phyloP scores from a whole-genome alignment of 495 filamentous ascomycete genomes.

The Penicillium cinerascens region DNA sequence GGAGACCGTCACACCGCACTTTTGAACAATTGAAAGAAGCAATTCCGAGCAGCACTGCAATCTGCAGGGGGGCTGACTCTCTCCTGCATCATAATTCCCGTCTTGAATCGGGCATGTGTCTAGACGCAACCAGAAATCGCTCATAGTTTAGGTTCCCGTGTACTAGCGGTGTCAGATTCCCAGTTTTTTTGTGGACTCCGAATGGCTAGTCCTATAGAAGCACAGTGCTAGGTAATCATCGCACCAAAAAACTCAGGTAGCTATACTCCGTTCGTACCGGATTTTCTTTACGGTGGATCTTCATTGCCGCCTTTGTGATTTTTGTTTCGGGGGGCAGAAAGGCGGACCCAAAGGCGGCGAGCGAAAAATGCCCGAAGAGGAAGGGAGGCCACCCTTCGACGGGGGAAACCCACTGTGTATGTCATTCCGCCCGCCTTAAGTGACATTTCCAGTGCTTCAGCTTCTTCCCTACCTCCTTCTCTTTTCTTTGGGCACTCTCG shows the following conservation, averaged over 20 bases:
- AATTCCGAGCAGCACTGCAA: background rate
- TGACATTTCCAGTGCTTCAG: background rate
- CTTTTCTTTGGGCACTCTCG: background rate
- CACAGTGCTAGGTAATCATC: too few relatives aligned
- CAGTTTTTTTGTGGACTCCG: background rate
- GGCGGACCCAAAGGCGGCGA: background rate
- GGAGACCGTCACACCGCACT: conserved; percentile 12
- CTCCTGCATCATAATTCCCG: conserved; percentile 1
- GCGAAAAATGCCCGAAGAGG: background rate
- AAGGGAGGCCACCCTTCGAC: background rate
- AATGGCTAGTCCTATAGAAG: too few relatives aligned
- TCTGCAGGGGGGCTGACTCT: conserved; percentile 1
- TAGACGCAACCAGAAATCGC: conserved; percentile 11
- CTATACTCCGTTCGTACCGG: background rate
- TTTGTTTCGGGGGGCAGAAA: background rate
- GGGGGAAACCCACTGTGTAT: background rate
- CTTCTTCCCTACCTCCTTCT: background rate
- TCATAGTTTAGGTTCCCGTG: conserved; percentile 6
- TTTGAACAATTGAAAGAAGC: background rate
- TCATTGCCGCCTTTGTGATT: background rate
- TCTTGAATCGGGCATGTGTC: background rate
- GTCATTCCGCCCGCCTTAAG: too few relatives aligned
- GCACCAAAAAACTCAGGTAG: too few relatives aligned
- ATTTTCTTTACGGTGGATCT: background rate
- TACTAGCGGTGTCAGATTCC: background rate